Conservation (phyloP, 2,329 filamentous ascomycete genomes). For the Trichophyton schoenleinii region DNA sequence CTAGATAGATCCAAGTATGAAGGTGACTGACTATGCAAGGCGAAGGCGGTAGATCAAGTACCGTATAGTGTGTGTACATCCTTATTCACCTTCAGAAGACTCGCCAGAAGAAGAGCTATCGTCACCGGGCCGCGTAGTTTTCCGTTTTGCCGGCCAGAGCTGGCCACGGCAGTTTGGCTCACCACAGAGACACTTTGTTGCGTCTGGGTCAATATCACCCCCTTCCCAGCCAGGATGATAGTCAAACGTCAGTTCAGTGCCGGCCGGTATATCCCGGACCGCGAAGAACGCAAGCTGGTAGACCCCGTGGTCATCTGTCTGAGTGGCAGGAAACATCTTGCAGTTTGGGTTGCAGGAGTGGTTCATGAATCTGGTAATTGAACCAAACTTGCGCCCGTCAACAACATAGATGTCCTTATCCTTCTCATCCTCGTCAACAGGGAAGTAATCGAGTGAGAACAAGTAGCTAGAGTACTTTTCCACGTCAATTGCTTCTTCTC, state of each 20-base stretch:
- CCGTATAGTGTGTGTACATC: neutral
- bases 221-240: conserved; percentile 26
- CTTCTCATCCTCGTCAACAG: conserved; percentile 14
- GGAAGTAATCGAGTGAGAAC: conserved; percentile 28
- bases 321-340: conserved; percentile 32
- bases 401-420: conserved; percentile 25
- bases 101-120: neutral
- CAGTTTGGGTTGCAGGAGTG: conserved; percentile 39
- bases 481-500: conserved; percentile 23
- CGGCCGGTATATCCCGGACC: conserved; percentile 28
- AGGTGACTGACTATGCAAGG: too few species aligned
- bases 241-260: conserved; percentile 37
- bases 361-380: conserved; percentile 36
- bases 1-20: too few species aligned
- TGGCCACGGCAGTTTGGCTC: conserved; percentile 33
- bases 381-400: conserved; percentile 33
- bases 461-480: conserved; percentile 29
- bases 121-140: neutral
- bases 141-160: conserved; percentile 24
- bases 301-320: conserved; percentile 27
- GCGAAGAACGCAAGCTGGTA: conserved; percentile 40
- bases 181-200: conserved; percentile 34
- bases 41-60: too few species aligned
- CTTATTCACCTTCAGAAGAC: neutral
- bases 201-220: conserved; percentile 22